Percentiles rank a stretch among this genome's conserved stretches.
Conservation (phyloP, 2,329 filamentous ascomycete species). For the Curvularia verruculosa region DNA sequence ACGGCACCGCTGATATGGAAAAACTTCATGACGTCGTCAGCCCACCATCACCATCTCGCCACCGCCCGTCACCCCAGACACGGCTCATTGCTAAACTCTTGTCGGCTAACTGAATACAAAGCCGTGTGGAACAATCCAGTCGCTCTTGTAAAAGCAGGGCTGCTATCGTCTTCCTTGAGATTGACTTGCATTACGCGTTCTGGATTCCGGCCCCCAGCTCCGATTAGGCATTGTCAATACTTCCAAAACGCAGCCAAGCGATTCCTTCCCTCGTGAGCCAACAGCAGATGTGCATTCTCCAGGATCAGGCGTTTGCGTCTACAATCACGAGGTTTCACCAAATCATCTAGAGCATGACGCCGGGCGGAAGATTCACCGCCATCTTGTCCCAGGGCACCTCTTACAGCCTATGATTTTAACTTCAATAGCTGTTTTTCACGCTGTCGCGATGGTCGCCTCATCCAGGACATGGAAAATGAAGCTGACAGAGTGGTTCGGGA, state of each 20-base stretch:
- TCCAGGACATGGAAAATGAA: not conserved
- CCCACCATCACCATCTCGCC: conserved; percentile 14
- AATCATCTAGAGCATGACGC: not conserved
- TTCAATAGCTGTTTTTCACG: not conserved
- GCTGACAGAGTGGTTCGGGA: not conserved
- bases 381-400: not conserved
- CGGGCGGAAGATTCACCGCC: not conserved
- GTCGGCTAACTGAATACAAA: not conserved
- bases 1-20: conserved; percentile 4
- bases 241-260: not conserved
- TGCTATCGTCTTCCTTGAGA: not conserved
- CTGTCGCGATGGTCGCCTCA: not conserved
- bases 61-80: conserved; percentile 12
- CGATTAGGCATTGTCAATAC: not conserved
- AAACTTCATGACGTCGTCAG: conserved; percentile 17
- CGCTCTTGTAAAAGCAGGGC: not conserved
- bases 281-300: not conserved
- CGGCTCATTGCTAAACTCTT: not conserved
- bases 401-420: not conserved
- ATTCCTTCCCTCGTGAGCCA: not conserved
- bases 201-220: not conserved
- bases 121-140: not conserved
- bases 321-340: not conserved
- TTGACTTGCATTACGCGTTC: not conserved
- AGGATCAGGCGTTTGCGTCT: not conserved